phyloP scores from a whole-genome alignment of 768 basidiomycete genomes.

The Boletus fagicola region DNA sequence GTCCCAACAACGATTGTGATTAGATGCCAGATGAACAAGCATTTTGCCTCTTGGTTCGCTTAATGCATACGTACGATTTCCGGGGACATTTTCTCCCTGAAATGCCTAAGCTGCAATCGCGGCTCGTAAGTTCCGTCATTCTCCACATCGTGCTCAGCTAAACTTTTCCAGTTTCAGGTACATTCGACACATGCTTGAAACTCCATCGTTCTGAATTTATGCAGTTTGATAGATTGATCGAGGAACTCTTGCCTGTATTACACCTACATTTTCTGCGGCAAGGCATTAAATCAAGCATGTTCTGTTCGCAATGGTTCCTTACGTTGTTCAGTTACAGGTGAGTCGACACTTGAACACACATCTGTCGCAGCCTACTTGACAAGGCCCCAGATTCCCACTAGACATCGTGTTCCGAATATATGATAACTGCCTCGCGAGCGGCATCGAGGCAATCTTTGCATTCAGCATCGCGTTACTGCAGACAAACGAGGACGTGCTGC shows the following conservation, averaged over 20 bases:
- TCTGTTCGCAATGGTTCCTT: slow-evolving; percentile 97
- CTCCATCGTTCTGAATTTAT: slow-evolving; percentile 16
- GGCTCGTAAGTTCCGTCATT: slow-evolving; percentile 56
- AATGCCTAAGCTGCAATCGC: slow-evolving; percentile 95
- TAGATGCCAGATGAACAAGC: slow-evolving; percentile 99
- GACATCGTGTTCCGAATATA: slow-evolving; percentile 95
- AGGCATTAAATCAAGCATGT: slow-evolving; percentile 97
- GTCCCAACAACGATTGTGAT: background rate
- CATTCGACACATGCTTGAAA: slow-evolving; percentile 9
- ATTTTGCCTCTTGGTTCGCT: slow-evolving; percentile 88
- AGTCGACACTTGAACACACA: slow-evolving; percentile 17
- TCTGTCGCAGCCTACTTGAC: background rate
- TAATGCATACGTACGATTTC: slow-evolving; percentile 96
- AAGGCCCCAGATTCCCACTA: slow-evolving; percentile 73
- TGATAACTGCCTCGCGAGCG: slow-evolving; percentile 94
- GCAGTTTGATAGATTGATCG: slow-evolving; percentile 91
- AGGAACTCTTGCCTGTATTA: slow-evolving; percentile 88
- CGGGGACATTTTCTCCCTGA: slow-evolving; percentile 98
- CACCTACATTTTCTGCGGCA: slow-evolving; percentile 92
- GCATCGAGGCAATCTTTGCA: slow-evolving; percentile 95
- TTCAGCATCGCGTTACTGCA: slow-evolving; percentile 86
- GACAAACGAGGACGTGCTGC: slow-evolving; percentile 79
- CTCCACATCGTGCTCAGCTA: background rate
- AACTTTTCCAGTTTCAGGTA: slow-evolving; percentile 57
- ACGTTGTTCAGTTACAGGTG: slow-evolving; percentile 95